These are phyloP conservation scores for Sabuloglossum arenarium DNA, from an alignment of 495 filamentous ascomycete genomes.

Conservation along the genomic window DNA sequence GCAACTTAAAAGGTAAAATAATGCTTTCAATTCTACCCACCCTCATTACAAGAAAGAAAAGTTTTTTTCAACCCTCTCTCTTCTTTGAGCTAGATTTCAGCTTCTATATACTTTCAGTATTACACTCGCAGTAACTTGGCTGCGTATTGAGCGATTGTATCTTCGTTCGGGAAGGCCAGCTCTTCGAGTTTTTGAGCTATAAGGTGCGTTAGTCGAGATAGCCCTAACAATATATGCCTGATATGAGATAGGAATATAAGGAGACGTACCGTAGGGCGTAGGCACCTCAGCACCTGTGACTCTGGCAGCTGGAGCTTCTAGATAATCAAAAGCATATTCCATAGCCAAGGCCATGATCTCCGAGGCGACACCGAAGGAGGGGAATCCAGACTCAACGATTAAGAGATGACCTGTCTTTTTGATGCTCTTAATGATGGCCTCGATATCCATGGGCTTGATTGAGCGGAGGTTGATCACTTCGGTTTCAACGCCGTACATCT, in stretches of 20 bases:
- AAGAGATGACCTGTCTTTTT: slow-evolving; percentile 94
- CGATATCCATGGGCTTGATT: slow-evolving; percentile 88
- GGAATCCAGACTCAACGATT: slow-evolving; percentile 88
- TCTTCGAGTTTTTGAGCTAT: slow-evolving; percentile 48
- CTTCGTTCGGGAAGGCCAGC: slow-evolving; percentile 77
- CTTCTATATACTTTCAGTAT: too few relatives aligned
- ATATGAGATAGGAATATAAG: slow-evolving; percentile 12
- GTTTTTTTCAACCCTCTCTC: too few relatives aligned
- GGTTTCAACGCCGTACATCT: slow-evolving; percentile 85
- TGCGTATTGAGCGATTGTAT: slow-evolving; percentile 61
- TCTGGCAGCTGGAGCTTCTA: slow-evolving; percentile 59
- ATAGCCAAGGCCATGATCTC: slow-evolving; percentile 86
- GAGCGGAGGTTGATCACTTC: slow-evolving; percentile 98
- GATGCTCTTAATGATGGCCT: slow-evolving; percentile 83
- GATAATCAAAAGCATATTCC: slow-evolving; percentile 97
- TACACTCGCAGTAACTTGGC: slow-evolving; percentile 67
- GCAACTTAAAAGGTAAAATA: too few relatives aligned
- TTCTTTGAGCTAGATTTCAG: too few relatives aligned
- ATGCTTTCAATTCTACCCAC: too few relatives aligned
- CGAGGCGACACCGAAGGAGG: slow-evolving; percentile 72
- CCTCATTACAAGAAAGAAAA: too few relatives aligned
- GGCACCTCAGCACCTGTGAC: slow-evolving; percentile 7
- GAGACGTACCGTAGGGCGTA: slow-evolving; percentile 8
- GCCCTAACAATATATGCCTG: too few relatives aligned
- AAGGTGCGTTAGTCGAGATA: slow-evolving; percentile 19